phyloP scores from a whole-genome alignment of 176 grass and related monocot species.

The Puccinellia tenuiflora region DNA sequence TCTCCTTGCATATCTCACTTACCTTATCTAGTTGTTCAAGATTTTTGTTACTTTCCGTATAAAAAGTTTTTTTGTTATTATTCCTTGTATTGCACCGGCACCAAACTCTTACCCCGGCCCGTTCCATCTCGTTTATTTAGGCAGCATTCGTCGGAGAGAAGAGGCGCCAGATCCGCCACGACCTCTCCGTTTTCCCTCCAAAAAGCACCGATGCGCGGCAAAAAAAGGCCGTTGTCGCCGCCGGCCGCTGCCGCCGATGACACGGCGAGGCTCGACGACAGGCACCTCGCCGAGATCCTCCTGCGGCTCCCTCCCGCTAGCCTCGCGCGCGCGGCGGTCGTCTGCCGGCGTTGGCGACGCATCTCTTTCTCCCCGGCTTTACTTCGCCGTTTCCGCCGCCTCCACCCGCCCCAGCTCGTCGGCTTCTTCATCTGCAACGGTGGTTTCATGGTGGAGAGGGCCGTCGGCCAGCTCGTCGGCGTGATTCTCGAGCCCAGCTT shows the following conservation, averaged over 20 bases:
- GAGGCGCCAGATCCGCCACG: background rate
- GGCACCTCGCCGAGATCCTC: slow-evolving; percentile 8
- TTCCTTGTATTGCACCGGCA: no score
- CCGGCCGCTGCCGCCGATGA: background rate
- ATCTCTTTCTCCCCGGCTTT: background rate
- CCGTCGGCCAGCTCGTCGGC: background rate
- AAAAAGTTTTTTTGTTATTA: no score
- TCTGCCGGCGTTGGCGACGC: background rate
- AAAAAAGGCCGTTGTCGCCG: background rate
- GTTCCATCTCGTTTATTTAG: background rate
- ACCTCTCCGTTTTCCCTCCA: background rate
- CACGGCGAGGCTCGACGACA: background rate
- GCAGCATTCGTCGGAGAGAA: background rate
- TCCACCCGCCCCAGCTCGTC: background rate
- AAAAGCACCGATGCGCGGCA: background rate
- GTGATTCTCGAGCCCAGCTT: background rate
- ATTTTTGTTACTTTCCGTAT: background rate
- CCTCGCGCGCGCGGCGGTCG: background rate
- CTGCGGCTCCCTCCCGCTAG: background rate
- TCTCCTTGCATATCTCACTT: background rate
- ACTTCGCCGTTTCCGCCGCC: background rate
- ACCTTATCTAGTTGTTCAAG: background rate
- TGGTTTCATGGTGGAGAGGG: background rate
- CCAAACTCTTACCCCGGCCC: no score
- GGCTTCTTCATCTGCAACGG: slow-evolving; percentile 12